Evolutionary conservation across 1,284 basidiomycete genomes (phyloP).

Genomic region (Puccinia triticina): DNA sequence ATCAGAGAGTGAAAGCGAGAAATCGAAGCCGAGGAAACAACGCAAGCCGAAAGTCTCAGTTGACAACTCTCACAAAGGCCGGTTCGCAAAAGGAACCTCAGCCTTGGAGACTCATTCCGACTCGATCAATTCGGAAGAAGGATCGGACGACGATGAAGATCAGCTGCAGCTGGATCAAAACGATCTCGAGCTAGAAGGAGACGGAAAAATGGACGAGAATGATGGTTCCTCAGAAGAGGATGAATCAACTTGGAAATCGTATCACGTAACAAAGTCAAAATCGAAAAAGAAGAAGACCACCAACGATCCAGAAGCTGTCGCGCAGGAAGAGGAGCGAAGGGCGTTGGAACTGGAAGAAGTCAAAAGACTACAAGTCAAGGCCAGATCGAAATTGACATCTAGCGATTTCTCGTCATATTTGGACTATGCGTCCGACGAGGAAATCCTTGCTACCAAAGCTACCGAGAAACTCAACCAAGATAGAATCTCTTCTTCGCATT

Average conservation of each 20-base stretch:
- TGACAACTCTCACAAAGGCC: constrained; percentile 45
- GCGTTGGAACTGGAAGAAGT: constrained; percentile 51
- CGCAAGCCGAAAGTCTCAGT: constrained; percentile 33
- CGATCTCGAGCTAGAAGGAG: neutral
- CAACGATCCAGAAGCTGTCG: constrained; percentile 54
- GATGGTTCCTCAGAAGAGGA: constrained; percentile 56
- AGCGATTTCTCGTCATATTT: constrained; percentile 43
- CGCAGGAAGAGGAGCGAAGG: constrained; percentile 51
- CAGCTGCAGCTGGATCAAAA: constrained; percentile 3
- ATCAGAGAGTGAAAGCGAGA: neutral
- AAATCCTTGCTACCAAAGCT: constrained; percentile 20
- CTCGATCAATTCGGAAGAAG: constrained; percentile 56
- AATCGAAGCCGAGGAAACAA: constrained; percentile 28
- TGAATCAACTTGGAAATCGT: constrained; percentile 54
- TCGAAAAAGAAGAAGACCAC: constrained; percentile 55
- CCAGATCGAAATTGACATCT: constrained; percentile 22
- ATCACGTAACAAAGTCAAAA: constrained; percentile 42
- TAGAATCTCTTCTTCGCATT: neutral
- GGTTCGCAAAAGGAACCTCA: constrained; percentile 27
- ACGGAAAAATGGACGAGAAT: constrained; percentile 13
- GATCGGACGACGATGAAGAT: constrained; percentile 33
- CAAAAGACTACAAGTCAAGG: constrained; percentile 44
- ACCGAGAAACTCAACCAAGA: constrained; percentile 29
- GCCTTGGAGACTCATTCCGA: constrained; percentile 55
- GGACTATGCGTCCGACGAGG: constrained; percentile 47